Percentiles rank a stretch among this genome's conserved stretches.
These are phyloP conservation scores for Solanum piurae DNA, from an alignment of 257 asterid species.

Conservation along the genomic window DNA sequence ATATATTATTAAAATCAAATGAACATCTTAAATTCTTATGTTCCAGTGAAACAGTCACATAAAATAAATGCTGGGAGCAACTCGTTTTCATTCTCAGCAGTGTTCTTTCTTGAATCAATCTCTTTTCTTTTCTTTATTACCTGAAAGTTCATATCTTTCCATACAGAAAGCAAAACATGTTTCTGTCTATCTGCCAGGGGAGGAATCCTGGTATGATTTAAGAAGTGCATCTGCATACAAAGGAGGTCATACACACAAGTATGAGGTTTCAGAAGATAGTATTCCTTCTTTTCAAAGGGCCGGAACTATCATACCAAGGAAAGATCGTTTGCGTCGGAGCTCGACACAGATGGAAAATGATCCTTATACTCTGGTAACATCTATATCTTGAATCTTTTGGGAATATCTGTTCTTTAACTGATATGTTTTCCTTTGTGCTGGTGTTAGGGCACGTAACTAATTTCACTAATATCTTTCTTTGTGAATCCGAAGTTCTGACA, in stretches of 20 bases:
- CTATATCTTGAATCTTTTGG: background rate
- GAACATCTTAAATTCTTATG: background rate
- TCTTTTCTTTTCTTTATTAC: background rate
- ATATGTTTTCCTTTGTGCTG: background rate
- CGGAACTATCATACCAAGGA: constrained; percentile 89
- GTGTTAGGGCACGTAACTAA: background rate
- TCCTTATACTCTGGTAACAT: constrained; percentile 86
- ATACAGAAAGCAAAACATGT: constrained; percentile 68
- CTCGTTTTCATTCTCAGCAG: background rate
- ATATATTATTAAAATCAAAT: background rate
- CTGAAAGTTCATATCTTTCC: background rate
- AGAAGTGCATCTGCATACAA: constrained; percentile 63
- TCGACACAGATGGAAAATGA: constrained; percentile 93
- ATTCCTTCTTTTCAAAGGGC: constrained; percentile 90
- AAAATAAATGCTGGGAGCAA: background rate
- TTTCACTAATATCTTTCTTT: background rate
- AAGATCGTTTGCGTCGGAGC: constrained; percentile 86
- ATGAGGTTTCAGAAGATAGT: constrained; percentile 64
- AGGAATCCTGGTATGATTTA: constrained; percentile 71
- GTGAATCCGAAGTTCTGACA: background rate
- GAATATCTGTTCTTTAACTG: background rate
- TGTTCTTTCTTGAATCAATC: background rate
- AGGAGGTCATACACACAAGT: constrained; percentile 67
- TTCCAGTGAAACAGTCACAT: background rate
- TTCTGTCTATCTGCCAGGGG: constrained; percentile 86